These are phyloP conservation scores for Rhododendron molle DNA, from an alignment of 148 eudicot genomes.

Conservation along the genomic window DNA sequence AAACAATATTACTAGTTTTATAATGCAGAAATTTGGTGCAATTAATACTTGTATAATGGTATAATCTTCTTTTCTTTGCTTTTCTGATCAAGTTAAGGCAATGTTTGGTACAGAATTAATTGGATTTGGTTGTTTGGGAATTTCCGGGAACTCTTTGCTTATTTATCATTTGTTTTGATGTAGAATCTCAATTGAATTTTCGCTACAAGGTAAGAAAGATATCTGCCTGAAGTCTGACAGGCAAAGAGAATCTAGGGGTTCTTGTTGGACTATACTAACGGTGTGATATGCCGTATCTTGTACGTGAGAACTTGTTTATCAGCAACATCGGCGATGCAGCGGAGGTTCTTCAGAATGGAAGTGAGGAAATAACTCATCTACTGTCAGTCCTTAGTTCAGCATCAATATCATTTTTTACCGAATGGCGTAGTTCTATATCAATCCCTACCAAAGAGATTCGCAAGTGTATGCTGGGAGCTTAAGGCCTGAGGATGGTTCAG, in stretches of 20 bases:
- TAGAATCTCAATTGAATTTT: background rate
- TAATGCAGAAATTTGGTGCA: background rate
- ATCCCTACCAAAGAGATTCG: constrained; percentile 68
- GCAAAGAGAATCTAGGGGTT: constrained; percentile 12
- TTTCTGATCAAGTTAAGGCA: background rate
- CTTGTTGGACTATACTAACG: background rate
- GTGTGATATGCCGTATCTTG: constrained; percentile 67
- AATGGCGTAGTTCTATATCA: constrained; percentile 58
- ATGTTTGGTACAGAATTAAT: background rate
- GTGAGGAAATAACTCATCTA: constrained; percentile 56
- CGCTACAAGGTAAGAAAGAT: background rate
- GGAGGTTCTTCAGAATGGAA: constrained; percentile 60
- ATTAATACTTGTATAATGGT: background rate
- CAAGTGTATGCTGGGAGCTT: constrained; percentile 49
- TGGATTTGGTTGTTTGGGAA: background rate
- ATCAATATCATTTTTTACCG: constrained; percentile 70
- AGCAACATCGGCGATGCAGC: constrained; percentile 74
- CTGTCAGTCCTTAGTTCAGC: constrained; percentile 71
- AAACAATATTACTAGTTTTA: background rate
- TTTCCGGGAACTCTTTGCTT: background rate
- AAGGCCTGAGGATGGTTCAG: constrained; percentile 23
- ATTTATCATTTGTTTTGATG: background rate
- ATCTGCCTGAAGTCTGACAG: background rate
- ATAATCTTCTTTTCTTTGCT: background rate
- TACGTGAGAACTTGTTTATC: constrained; percentile 70